Conservation (phyloP, 352 stramenopile species). For the Globisporangium cystogenes region DNA sequence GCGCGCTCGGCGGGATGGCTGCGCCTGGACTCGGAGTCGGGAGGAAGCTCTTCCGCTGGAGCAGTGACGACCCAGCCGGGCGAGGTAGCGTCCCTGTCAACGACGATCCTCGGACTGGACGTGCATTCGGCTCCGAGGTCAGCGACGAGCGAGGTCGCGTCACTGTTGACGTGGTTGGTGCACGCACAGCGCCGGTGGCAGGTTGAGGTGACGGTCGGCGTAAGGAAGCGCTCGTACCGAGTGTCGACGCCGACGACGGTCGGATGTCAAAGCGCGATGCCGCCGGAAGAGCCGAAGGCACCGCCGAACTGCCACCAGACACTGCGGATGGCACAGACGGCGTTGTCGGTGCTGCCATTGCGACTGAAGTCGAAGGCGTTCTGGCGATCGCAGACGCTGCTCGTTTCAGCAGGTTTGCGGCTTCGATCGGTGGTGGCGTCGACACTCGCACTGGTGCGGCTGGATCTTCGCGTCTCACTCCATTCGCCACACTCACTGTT, state of each 20-base stretch:
- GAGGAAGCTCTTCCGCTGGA: constrained; percentile 22
- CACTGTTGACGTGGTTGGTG: neutral
- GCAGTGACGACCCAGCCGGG: constrained; percentile 12
- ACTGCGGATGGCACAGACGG: neutral
- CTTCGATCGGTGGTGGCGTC: constrained; percentile 10
- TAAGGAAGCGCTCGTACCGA: constrained; percentile 7
- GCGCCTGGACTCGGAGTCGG: constrained; percentile 12
- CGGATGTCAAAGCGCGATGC: constrained; percentile 8
- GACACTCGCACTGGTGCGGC: neutral
- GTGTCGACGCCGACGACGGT: constrained; percentile 3
- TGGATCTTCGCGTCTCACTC: neutral
- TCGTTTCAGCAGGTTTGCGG: constrained; percentile 23
- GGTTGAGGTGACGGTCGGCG: constrained; percentile 4
- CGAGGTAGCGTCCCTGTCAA: constrained; percentile 1
- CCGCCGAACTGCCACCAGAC: neutral
- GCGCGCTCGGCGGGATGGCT: neutral
- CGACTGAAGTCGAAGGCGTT: constrained; percentile 15
- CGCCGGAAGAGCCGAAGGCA: neutral
- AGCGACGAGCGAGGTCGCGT: constrained; percentile 5
- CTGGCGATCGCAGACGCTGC: constrained; percentile 24
- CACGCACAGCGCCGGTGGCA: neutral
- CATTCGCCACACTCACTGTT: neutral
- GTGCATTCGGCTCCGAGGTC: constrained; percentile 4
- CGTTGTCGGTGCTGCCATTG: constrained; percentile 3
- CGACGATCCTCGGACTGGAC: neutral